Evolutionary conservation across 2,329 filamentous ascomycete genomes (phyloP).

Genomic region (Aspergillus alliaceus): DNA sequence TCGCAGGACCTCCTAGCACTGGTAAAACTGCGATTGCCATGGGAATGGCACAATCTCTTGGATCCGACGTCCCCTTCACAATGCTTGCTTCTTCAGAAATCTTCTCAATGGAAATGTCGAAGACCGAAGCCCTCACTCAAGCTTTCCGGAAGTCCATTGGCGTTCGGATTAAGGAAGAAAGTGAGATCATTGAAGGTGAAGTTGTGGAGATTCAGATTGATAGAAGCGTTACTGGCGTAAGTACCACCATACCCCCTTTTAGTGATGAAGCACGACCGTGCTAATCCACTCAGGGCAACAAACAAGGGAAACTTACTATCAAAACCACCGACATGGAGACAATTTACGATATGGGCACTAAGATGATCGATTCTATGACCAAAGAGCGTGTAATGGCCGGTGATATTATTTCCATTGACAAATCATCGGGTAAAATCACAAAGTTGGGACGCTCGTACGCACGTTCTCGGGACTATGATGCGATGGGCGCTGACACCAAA

Average conservation of each 20-base stretch:
- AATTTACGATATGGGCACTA: conserved; percentile 98
- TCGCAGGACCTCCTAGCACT: conserved; percentile 93
- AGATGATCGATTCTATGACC: conserved; percentile 99
- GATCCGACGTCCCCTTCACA: conserved; percentile 92
- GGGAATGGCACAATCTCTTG: conserved; percentile 96
- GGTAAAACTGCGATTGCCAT: conserved; percentile 98
- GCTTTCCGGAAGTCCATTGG: conserved; percentile 99
- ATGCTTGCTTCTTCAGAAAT: conserved; percentile 95
- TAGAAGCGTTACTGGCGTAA: conserved; percentile 83
- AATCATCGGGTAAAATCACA: conserved; percentile 95
- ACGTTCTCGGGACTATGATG: conserved; percentile 94
- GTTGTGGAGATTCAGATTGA: conserved; percentile 99
- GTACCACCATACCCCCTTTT: conserved; percentile 15
- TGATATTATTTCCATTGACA: conserved; percentile 98
- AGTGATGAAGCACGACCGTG: background rate
- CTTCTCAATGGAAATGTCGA: conserved; percentile 98
- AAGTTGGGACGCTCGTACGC: conserved; percentile 95
- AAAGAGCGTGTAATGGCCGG: conserved; percentile 99
- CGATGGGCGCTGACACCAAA: conserved; percentile 97
- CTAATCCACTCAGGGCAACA: conserved; percentile 64
- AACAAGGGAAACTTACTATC: conserved; percentile 98
- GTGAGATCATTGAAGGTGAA: conserved; percentile 98
- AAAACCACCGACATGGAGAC: conserved; percentile 99
- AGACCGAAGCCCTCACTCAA: conserved; percentile 96
- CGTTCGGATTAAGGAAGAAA: conserved; percentile 97